Conservation (phyloP, 148 eudicot species). For the Rhododendron ferrugineum region DNA sequence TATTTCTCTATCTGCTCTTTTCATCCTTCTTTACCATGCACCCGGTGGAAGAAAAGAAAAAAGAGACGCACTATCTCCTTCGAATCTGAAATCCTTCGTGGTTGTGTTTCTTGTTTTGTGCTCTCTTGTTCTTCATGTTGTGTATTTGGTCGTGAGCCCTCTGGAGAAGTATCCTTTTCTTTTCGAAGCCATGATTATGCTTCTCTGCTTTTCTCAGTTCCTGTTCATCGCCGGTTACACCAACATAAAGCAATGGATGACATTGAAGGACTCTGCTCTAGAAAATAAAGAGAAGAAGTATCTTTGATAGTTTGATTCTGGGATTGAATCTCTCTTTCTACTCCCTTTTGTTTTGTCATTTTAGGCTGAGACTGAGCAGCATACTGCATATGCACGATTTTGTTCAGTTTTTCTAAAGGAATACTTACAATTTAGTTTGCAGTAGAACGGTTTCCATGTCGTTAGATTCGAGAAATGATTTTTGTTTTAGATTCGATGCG, state of each 20-base stretch:
- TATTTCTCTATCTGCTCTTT: conserved; percentile 52
- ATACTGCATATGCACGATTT: not conserved
- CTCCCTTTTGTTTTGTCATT: not conserved
- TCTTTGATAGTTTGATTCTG: conserved; percentile 10
- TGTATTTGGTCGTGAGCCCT: conserved; percentile 52
- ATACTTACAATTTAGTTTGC: not conserved
- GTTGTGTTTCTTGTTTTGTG: conserved; percentile 21
- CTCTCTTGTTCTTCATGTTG: conserved; percentile 54
- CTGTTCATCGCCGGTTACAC: conserved; percentile 44
- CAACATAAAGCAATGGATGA: conserved; percentile 68
- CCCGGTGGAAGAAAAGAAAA: conserved; percentile 40
- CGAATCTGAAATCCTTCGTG: conserved; percentile 25
- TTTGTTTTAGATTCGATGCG: not conserved
- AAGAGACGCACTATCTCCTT: conserved; percentile 6
- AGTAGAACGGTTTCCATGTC: not conserved
- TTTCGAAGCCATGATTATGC: conserved; percentile 87
- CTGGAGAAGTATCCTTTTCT: conserved; percentile 82
- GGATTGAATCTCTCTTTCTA: not conserved
- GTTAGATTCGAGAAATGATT: not conserved
- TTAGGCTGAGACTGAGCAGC: not conserved
- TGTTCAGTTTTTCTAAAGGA: not conserved
- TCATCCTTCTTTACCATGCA: conserved; percentile 54
- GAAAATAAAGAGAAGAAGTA: conserved; percentile 45
- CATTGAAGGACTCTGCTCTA: conserved; percentile 28
- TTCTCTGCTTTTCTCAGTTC: conserved; percentile 72